A percentile compares a stretch with the other conserved stretches of the same genome.
Evolutionary conservation across 176 grass and related monocot genomes (phyloP).

Genomic region (Oryza glumipatula): DNA sequence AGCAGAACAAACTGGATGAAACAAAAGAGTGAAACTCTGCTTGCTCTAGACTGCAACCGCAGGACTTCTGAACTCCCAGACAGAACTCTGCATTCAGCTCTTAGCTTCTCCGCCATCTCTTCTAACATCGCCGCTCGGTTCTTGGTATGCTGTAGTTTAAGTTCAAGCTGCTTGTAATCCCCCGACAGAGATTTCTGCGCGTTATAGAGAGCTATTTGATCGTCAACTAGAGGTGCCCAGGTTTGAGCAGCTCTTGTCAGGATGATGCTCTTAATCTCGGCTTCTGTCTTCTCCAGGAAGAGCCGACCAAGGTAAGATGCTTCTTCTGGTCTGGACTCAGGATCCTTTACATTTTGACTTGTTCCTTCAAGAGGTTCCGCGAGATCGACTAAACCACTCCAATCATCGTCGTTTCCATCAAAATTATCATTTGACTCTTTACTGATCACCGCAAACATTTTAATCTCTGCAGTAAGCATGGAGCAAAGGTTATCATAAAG

Average conservation of each 20-base stretch:
- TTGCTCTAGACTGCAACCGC: conserved; percentile 56
- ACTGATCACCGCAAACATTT: conserved; percentile 45
- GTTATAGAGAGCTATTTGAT: conserved; percentile 56
- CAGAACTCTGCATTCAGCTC: conserved; percentile 45
- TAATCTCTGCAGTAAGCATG: conserved; percentile 59
- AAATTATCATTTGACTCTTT: conserved; percentile 41
- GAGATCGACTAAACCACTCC: conserved; percentile 33
- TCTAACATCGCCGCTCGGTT: conserved; percentile 44
- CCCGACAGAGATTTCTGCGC: conserved; percentile 47
- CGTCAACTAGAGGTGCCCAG: conserved; percentile 30
- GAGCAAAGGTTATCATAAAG: conserved; percentile 5
- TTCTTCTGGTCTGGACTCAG: conserved; percentile 49
- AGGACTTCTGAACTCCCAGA: conserved; percentile 49
- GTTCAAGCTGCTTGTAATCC: conserved; percentile 52
- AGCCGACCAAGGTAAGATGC: conserved; percentile 51
- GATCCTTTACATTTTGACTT: conserved; percentile 43
- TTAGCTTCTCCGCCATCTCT: conserved; percentile 56
- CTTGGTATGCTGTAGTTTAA: conserved; percentile 45
- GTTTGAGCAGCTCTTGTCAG: conserved; percentile 53
- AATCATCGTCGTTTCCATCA: conserved; percentile 43
- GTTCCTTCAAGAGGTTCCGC: conserved; percentile 40
- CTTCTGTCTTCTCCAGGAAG: conserved; percentile 62
- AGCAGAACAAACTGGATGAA: conserved; percentile 68
- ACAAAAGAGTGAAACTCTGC: conserved; percentile 54
- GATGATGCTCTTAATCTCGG: conserved; percentile 62